phyloP scores from a whole-genome alignment of 768 basidiomycete species.

The Boletus pseudo-olivaceus region DNA sequence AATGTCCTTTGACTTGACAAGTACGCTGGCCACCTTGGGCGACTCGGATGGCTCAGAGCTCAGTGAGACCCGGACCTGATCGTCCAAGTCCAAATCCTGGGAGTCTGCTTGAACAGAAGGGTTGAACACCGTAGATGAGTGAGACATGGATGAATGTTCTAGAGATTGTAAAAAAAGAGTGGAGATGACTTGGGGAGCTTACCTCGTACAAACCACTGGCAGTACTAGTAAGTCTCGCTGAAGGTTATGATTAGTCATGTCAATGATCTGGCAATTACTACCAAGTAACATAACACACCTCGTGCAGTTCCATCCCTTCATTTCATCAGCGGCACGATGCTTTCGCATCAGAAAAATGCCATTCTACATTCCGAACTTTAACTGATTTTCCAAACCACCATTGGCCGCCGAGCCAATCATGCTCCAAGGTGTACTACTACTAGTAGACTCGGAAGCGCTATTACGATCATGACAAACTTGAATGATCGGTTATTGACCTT shows the following conservation, averaged over 20 bases:
- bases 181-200: neutral
- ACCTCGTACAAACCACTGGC: neutral
- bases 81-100: neutral
- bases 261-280: neutral
- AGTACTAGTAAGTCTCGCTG: too few relatives aligned
- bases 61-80: neutral
- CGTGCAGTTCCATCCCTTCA: neutral
- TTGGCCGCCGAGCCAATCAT: neutral
- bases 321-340: neutral
- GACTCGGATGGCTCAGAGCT: neutral
- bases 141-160: neutral
- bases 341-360: neutral
- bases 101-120: neutral
- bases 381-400: neutral
- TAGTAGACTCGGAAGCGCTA: neutral
- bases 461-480: neutral
- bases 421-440: neutral
- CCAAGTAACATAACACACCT: neutral
- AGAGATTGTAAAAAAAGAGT: neutral
- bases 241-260: neutral
- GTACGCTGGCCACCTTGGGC: neutral
- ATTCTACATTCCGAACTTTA: too few relatives aligned
- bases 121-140: neutral
- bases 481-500: neutral
- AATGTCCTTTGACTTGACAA: neutral